Conservation (phyloP, 768 basidiomycete genomes). For the Wakefieldia striispora region DNA sequence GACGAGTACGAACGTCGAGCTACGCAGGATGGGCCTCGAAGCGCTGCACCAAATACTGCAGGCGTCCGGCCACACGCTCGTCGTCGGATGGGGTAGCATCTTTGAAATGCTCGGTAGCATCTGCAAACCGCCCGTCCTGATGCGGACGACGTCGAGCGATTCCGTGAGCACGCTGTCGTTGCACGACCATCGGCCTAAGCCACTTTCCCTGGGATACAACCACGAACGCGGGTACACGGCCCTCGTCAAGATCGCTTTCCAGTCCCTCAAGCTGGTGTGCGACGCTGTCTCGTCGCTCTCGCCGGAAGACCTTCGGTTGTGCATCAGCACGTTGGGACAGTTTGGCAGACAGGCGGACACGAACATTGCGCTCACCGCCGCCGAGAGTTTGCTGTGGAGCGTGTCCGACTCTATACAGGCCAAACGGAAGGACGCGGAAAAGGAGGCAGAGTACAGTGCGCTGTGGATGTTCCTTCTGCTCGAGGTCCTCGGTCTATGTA, state of each 20-base stretch:
- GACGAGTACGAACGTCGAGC: slow-evolving; percentile 59
- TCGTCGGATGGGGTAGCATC: slow-evolving; percentile 91
- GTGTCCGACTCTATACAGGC: slow-evolving; percentile 94
- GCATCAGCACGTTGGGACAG: slow-evolving; percentile 86
- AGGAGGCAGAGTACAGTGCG: slow-evolving; percentile 70
- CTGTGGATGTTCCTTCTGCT: slow-evolving; percentile 93
- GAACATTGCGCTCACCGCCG: slow-evolving; percentile 93
- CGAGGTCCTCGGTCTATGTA: slow-evolving; percentile 80
- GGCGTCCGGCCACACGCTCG: slow-evolving; percentile 85
- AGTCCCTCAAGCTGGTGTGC: slow-evolving; percentile 90
- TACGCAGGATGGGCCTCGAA: slow-evolving; percentile 86
- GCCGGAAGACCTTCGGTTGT: slow-evolving; percentile 77
- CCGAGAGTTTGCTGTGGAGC: slow-evolving; percentile 91
- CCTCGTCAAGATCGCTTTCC: slow-evolving; percentile 90
- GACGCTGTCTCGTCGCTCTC: slow-evolving; percentile 86
- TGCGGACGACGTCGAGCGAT: slow-evolving; percentile 39
- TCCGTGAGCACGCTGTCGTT: slow-evolving; percentile 43
- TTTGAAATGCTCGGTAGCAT: slow-evolving; percentile 92
- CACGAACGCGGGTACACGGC: slow-evolving; percentile 69
- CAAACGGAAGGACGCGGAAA: slow-evolving; percentile 63
- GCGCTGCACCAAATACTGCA: slow-evolving; percentile 89
- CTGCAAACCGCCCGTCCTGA: slow-evolving; percentile 54
- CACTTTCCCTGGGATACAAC: slow-evolving; percentile 53
- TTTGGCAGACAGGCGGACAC: slow-evolving; percentile 94
- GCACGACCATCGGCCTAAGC: slow-evolving; percentile 38